These are phyloP conservation scores for Rhytidhysteron rufulum DNA, from an alignment of 2,329 filamentous ascomycete species.

Conservation along the genomic window DNA sequence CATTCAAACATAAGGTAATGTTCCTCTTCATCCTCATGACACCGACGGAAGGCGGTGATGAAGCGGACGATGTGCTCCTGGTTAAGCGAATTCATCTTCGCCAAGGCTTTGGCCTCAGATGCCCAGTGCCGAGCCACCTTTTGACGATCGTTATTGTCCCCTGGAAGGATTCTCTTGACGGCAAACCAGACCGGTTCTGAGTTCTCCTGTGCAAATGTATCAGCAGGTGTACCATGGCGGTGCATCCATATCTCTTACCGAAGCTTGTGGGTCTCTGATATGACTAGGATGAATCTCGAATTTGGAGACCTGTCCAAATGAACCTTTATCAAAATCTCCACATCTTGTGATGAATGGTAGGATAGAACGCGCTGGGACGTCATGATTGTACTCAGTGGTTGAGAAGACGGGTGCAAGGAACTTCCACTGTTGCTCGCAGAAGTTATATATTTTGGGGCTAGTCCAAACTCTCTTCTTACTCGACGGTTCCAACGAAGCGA, in stretches of 20 bases:
- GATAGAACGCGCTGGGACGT: slow-evolving; percentile 7
- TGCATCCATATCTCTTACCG: too few species aligned
- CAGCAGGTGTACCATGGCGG: not conserved
- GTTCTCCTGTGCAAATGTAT: not conserved
- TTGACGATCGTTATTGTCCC: slow-evolving; percentile 2
- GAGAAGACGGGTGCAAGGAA: slow-evolving; percentile 11
- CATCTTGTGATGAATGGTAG: slow-evolving; percentile 10
- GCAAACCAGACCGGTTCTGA: slow-evolving; percentile 3
- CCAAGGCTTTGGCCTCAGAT: slow-evolving; percentile 8
- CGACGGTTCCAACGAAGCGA: not conserved
- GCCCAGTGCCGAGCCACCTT: slow-evolving; percentile 8
- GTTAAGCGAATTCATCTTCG: slow-evolving; percentile 12
- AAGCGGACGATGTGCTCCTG: slow-evolving; percentile 12
- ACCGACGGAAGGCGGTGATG: slow-evolving; percentile 11
- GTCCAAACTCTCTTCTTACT: slow-evolving; percentile 2
- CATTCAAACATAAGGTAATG: slow-evolving; percentile 20
- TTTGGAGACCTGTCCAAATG: slow-evolving; percentile 9
- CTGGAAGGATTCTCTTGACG: slow-evolving; percentile 8
- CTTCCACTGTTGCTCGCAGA: slow-evolving; percentile 13
- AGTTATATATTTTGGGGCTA: slow-evolving; percentile 1
- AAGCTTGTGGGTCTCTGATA: slow-evolving; percentile 1
- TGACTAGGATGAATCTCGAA: slow-evolving; percentile 9
- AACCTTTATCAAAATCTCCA: slow-evolving; percentile 3
- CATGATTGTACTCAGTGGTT: slow-evolving; percentile 3
- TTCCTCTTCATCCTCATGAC: slow-evolving; percentile 3